Evolutionary conservation across 192 early-diverging fungal species (phyloP).

Genomic region (Umbelopsis ramanniana): DNA sequence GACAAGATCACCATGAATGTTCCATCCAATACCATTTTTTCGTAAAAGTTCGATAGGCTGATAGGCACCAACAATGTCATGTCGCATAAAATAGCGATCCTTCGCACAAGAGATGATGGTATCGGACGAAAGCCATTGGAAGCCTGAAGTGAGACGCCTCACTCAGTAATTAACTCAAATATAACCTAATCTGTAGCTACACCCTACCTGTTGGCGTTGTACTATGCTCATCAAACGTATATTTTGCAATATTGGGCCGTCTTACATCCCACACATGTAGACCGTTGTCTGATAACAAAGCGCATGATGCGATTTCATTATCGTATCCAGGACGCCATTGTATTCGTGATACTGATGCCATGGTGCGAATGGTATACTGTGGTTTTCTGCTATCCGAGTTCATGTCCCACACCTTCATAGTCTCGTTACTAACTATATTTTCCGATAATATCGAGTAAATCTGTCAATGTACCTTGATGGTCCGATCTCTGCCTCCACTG

Average conservation of each 20-base stretch:
- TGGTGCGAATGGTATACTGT: constrained; percentile 65
- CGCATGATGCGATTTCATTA: constrained; percentile 72
- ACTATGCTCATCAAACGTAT: constrained; percentile 72
- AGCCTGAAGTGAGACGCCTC: constrained; percentile 40
- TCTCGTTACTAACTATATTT: not conserved
- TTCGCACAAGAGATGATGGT: constrained; percentile 76
- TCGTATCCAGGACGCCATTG: constrained; percentile 73
- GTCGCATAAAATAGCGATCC: constrained; percentile 73
- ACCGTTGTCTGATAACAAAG: constrained; percentile 61
- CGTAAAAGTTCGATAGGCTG: constrained; percentile 52
- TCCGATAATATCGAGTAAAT: not conserved
- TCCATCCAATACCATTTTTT: constrained; percentile 64
- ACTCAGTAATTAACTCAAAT: not conserved
- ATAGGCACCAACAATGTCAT: constrained; percentile 55
- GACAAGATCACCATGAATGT: constrained; percentile 64
- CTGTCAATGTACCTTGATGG: constrained; percentile 63
- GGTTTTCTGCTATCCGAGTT: constrained; percentile 62
- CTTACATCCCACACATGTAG: constrained; percentile 79
- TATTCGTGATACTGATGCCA: constrained; percentile 66
- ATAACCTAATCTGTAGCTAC: not conserved
- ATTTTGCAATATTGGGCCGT: constrained; percentile 68
- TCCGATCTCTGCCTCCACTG: constrained; percentile 76
- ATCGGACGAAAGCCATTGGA: constrained; percentile 68
- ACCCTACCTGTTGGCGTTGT: constrained; percentile 66
- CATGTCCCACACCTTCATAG: constrained; percentile 68